phyloP scores from a whole-genome alignment of 805 yeast species.

The Kodamaea nitidulidarum region DNA sequence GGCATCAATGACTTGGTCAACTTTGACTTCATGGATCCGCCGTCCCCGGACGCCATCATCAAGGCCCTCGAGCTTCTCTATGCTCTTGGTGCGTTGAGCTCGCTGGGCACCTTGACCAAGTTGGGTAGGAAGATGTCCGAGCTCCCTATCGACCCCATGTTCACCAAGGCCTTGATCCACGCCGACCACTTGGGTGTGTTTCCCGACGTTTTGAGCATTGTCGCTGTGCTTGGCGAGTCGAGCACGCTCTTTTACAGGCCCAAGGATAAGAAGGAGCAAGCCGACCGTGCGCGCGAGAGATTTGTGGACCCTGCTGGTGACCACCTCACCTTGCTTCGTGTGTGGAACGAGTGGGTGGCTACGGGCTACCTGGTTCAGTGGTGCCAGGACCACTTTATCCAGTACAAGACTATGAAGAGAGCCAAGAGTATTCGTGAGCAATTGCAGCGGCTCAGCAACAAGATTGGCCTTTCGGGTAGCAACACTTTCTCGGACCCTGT shows the following conservation, averaged over 20 bases:
- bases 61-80: constrained; percentile 79
- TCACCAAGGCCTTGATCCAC: constrained; percentile 68
- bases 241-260: constrained; percentile 69
- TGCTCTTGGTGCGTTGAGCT: constrained; percentile 80
- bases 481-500: constrained; percentile 9
- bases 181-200: constrained; percentile 61
- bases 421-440: constrained; percentile 72
- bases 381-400: constrained; percentile 83
- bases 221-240: constrained; percentile 81
- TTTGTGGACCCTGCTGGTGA: constrained; percentile 66
- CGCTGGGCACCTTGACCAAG: constrained; percentile 71
- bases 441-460: constrained; percentile 54
- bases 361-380: constrained; percentile 66
- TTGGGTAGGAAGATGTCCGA: constrained; percentile 84
- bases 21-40: constrained; percentile 91
- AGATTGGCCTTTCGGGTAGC: constrained; percentile 40
- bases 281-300: constrained; percentile 57
- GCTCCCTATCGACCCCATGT: constrained; percentile 88
- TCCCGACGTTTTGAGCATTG: constrained; percentile 64
- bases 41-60: constrained; percentile 66
- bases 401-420: constrained; percentile 65
- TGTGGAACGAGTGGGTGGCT: constrained; percentile 74
- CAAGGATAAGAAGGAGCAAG: constrained; percentile 58
- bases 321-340: constrained; percentile 68
- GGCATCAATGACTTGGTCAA: constrained; percentile 79